Conservation (phyloP, 495 filamentous ascomycete genomes). For the Penicillium roqueforti region DNA sequence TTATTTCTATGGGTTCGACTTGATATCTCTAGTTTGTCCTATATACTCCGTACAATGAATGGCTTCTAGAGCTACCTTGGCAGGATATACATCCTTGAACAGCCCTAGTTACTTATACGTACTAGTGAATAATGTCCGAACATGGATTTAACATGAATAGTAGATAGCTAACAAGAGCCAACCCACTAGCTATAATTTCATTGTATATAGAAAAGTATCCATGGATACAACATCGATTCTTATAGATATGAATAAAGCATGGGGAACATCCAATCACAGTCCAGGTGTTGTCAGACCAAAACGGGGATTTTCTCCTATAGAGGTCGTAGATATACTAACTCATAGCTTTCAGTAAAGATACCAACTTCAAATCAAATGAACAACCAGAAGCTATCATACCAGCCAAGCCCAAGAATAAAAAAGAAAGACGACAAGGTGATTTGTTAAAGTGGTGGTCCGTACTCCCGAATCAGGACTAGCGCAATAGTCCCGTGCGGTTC, state of each 20-base stretch:
- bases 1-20: too few relatives aligned
- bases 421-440: slow-evolving; percentile 2
- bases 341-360: not conserved
- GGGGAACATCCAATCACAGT: slow-evolving; percentile 22
- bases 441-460: slow-evolving; percentile 10
- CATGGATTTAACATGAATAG: not conserved
- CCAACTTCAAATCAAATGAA: too few relatives aligned
- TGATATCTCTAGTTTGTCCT: too few relatives aligned
- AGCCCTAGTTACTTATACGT: too few relatives aligned
- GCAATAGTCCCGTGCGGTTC: slow-evolving; percentile 40
- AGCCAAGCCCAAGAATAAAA: not conserved
- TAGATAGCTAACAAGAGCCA: too few relatives aligned
- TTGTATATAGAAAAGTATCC: not conserved
- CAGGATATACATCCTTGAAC: not conserved
- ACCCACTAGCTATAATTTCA: not conserved
- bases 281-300: slow-evolving; percentile 25
- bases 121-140: not conserved
- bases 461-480: slow-evolving; percentile 38
- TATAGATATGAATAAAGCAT: not conserved
- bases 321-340: not conserved
- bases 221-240: not conserved
- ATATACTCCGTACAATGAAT: too few relatives aligned
- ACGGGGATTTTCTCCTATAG: not conserved
- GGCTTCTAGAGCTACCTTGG: too few relatives aligned
- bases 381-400: not conserved